These are phyloP conservation scores for Polyporus tsugae DNA, from an alignment of 1,284 basidiomycete species.

Conservation along the genomic window DNA sequence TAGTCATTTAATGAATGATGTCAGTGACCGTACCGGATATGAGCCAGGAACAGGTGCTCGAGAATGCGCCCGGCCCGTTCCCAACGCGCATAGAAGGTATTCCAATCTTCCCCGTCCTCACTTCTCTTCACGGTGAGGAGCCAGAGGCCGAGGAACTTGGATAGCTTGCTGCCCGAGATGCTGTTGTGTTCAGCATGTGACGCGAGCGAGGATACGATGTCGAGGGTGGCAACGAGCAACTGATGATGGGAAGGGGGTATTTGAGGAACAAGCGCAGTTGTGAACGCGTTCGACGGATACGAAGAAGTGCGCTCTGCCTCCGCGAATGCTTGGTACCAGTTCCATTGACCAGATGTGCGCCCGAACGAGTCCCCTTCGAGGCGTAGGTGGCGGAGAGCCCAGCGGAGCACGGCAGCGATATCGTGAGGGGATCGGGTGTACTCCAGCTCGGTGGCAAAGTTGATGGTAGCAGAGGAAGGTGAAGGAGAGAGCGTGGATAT, in stretches of 20 bases:
- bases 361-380: slow-evolving; percentile 67
- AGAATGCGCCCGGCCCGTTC: slow-evolving; percentile 71
- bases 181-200: slow-evolving; percentile 75
- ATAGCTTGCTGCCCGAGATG: slow-evolving; percentile 76
- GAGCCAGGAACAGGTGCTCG: slow-evolving; percentile 76
- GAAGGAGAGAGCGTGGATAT: slow-evolving; percentile 58
- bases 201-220: slow-evolving; percentile 71
- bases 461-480: slow-evolving; percentile 50
- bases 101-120: slow-evolving; percentile 60
- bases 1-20: slow-evolving; percentile 14
- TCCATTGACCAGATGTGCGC: slow-evolving; percentile 47
- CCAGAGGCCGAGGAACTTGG: slow-evolving; percentile 78
- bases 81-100: slow-evolving; percentile 75
- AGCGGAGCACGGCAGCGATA: slow-evolving; percentile 79
- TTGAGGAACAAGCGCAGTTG: slow-evolving; percentile 61
- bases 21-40: slow-evolving; percentile 61
- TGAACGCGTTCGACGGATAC: slow-evolving; percentile 69
- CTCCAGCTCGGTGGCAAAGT: slow-evolving; percentile 69
- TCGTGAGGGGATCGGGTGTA: slow-evolving; percentile 75
- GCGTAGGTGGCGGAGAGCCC: slow-evolving; percentile 76
- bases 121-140: slow-evolving; percentile 58
- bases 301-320: slow-evolving; percentile 61
- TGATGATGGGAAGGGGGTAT: slow-evolving; percentile 64
- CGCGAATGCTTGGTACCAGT: slow-evolving; percentile 72
- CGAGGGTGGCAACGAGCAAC: slow-evolving; percentile 62